Conservation (phyloP, 2,329 filamentous ascomycete species). For the Gnomoniopsis sp. region DNA sequence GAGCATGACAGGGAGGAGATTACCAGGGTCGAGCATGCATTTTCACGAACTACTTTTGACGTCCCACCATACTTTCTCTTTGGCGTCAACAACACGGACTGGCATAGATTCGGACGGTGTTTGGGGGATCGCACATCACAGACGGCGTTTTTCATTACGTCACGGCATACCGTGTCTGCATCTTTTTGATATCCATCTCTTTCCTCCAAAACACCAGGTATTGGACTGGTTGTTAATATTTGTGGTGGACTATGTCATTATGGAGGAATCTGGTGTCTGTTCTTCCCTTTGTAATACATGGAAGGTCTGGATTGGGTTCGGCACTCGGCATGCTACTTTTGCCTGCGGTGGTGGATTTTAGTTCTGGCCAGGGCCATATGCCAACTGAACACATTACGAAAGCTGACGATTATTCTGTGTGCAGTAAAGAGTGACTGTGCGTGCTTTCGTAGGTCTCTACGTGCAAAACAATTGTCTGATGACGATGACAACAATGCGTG, state of each 20-base stretch:
- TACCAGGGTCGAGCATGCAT: not conserved
- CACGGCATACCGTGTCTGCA: conserved; percentile 4
- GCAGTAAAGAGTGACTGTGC: not conserved
- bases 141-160: conserved; percentile 8
- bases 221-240: conserved; percentile 9
- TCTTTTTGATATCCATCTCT: conserved; percentile 17
- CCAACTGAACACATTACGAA: not conserved
- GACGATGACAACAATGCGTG: not conserved
- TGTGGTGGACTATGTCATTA: not conserved
- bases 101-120: conserved; percentile 16
- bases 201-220: conserved; percentile 5
- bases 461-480: not conserved
- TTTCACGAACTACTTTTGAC: not conserved
- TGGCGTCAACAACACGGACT: conserved; percentile 4
- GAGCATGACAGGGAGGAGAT: not conserved
- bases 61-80: not conserved
- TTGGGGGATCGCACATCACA: conserved; percentile 13
- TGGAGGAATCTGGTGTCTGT: not conserved
- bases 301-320: not conserved
- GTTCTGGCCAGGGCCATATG: not conserved
- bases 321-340: not conserved
- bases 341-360: not conserved
- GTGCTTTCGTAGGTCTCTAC: not conserved
- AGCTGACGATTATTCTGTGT: not conserved
- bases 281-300: conserved; percentile 8